These are phyloP conservation scores for Diospyros kaki DNA, from an alignment of 148 eudicot genomes.

Conservation along the genomic window DNA sequence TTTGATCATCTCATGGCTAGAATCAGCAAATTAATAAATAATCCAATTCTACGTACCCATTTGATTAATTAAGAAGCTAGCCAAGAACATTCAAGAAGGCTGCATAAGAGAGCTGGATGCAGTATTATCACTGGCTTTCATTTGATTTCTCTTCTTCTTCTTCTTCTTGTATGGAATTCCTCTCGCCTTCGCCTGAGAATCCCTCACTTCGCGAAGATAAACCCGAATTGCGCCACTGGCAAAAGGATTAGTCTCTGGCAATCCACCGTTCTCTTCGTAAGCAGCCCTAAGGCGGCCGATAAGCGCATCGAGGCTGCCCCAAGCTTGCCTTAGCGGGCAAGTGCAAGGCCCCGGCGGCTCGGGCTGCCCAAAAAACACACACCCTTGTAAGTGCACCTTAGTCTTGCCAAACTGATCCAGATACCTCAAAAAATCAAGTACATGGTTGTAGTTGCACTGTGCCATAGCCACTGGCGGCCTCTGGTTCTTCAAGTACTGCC, in stretches of 20 bases:
- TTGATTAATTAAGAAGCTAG: neutral
- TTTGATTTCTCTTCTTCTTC: constrained; percentile 41
- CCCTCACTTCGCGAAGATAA: constrained; percentile 54
- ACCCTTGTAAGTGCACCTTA: constrained; percentile 59
- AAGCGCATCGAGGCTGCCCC: constrained; percentile 77
- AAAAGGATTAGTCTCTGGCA: constrained; percentile 53
- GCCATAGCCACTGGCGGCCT: constrained; percentile 56
- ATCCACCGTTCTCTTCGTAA: constrained; percentile 65
- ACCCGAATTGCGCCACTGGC: constrained; percentile 57
- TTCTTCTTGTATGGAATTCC: constrained; percentile 72
- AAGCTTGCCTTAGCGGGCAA: constrained; percentile 59
- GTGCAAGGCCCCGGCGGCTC: constrained; percentile 71
- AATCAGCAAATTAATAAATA: too few species aligned
- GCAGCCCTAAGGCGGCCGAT: constrained; percentile 64
- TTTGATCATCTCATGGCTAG: too few species aligned
- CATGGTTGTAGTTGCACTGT: constrained; percentile 55
- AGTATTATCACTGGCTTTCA: constrained; percentile 25
- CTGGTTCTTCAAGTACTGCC: constrained; percentile 68
- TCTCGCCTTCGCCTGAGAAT: constrained; percentile 66
- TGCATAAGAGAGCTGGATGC: constrained; percentile 33
- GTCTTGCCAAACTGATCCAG: constrained; percentile 71
- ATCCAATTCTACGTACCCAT: too few species aligned
- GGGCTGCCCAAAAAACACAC: constrained; percentile 61
- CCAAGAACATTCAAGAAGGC: constrained; percentile 21
- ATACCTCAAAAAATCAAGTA: constrained; percentile 56